A percentile compares a stretch with the other conserved stretches of the same genome.
Evolutionary conservation across 2,329 filamentous ascomycete genomes (phyloP).

Genomic region (Fusarium sp.): DNA sequence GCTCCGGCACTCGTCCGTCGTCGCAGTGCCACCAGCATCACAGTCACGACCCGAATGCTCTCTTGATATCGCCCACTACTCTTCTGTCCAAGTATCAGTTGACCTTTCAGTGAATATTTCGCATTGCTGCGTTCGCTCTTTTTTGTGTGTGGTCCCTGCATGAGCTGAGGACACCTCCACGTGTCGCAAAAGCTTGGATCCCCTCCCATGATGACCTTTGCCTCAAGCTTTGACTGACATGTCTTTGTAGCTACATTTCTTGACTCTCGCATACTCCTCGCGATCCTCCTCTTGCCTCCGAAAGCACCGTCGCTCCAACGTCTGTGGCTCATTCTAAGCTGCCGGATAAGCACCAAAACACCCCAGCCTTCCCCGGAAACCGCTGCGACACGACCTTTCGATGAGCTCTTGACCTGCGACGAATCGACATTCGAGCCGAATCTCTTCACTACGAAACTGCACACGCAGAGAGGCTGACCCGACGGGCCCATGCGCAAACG

Average conservation of each 20-base stretch:
- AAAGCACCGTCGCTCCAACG: constrained; percentile 16
- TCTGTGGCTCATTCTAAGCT: constrained; percentile 21
- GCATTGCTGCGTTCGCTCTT: constrained; percentile 47
- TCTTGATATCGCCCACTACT: constrained; percentile 50
- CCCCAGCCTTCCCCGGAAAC: constrained; percentile 15
- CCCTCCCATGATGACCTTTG: constrained; percentile 41
- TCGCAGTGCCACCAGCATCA: constrained; percentile 40
- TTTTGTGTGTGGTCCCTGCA: constrained; percentile 44
- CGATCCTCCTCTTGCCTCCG: constrained; percentile 21
- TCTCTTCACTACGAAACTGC: constrained; percentile 25
- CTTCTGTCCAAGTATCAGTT: constrained; percentile 53
- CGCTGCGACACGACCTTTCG: constrained; percentile 34
- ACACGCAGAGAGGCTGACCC: constrained; percentile 35
- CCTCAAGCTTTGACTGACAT: constrained; percentile 43
- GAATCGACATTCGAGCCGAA: constrained; percentile 25
- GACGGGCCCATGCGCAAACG: constrained; percentile 52
- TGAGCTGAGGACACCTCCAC: constrained; percentile 35
- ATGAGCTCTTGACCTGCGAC: constrained; percentile 46
- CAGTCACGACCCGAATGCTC: constrained; percentile 34
- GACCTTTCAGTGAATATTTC: constrained; percentile 49
- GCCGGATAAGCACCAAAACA: constrained; percentile 3
- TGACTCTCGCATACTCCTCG: constrained; percentile 34
- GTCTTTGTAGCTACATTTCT: constrained; percentile 42
- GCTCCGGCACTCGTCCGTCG: constrained; percentile 30
- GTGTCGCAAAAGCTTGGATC: constrained; percentile 44